Percentiles rank a stretch among this genome's conserved stretches.
Evolutionary conservation across 345 rosid species (phyloP).

Genomic region (Erucastrum elatum): DNA sequence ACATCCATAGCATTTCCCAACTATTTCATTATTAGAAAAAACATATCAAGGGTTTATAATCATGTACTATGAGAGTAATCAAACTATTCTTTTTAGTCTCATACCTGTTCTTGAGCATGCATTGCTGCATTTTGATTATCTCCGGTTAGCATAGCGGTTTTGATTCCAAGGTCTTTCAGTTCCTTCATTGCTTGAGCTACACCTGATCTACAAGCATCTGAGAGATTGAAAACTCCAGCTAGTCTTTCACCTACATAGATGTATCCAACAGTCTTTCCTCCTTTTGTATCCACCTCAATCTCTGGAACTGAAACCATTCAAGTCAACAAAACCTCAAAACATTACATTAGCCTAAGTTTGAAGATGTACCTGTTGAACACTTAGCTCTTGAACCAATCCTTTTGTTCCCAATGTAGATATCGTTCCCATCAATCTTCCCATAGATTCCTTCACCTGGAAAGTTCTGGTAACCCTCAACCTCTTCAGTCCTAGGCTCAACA

Average conservation of each 20-base stretch:
- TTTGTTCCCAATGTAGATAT: constrained; percentile 73
- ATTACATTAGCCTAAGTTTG: background rate
- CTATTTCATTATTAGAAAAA: constrained; percentile 30
- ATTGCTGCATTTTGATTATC: constrained; percentile 66
- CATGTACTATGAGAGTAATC: background rate
- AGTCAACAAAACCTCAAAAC: constrained; percentile 8
- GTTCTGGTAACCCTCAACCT: constrained; percentile 59
- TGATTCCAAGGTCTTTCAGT: constrained; percentile 58
- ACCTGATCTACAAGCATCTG: constrained; percentile 79
- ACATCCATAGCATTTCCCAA: constrained; percentile 56
- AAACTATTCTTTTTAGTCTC: no score
- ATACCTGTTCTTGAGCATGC: constrained; percentile 56
- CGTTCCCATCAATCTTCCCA: constrained; percentile 76
- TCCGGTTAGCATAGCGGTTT: constrained; percentile 81
- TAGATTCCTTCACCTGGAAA: constrained; percentile 88
- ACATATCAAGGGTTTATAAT: background rate
- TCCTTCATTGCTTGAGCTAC: constrained; percentile 61
- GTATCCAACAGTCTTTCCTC: constrained; percentile 68
- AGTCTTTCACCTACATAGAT: constrained; percentile 48
- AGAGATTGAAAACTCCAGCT: constrained; percentile 64
- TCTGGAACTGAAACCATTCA: constrained; percentile 45
- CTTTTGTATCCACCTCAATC: constrained; percentile 37
- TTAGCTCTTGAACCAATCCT: constrained; percentile 67
- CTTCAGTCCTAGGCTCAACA: constrained; percentile 65
- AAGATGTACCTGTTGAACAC: constrained; percentile 47